Percentiles rank a stretch among this genome's conserved stretches.
Evolutionary conservation across 495 filamentous ascomycete species (phyloP).

Genomic region (Pyrenula aspistea): DNA sequence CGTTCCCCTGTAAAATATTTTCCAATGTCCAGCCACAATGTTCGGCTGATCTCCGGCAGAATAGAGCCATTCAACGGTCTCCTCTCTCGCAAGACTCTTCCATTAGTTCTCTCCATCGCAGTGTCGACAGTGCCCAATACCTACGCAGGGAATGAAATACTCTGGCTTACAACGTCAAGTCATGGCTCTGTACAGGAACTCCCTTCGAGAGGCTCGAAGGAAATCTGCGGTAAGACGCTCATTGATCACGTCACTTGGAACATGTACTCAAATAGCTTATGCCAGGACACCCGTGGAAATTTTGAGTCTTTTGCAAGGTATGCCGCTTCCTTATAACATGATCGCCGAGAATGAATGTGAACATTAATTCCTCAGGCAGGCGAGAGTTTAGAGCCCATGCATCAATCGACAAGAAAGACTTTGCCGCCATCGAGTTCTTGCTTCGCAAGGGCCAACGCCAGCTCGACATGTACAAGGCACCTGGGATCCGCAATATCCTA

Average conservation of each 20-base stretch:
- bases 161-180: constrained; percentile 92
- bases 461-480: constrained; percentile 70
- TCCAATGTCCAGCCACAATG: no score
- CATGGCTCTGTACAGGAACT: constrained; percentile 72
- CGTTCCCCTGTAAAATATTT: no score
- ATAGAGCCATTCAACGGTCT: no score
- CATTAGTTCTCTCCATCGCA: no score
- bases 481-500: constrained; percentile 71
- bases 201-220: constrained; percentile 64
- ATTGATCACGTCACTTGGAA: constrained; percentile 2
- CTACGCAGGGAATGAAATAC: constrained; percentile 26
- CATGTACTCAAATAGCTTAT: constrained; percentile 4
- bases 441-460: constrained; percentile 75
- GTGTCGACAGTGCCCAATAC: no score
- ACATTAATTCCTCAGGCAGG: constrained; percentile 24
- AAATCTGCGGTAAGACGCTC: constrained; percentile 58
- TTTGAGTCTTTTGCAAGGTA: constrained; percentile 47
- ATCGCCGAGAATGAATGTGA: background rate
- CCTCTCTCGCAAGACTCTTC: no score
- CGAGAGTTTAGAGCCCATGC: constrained; percentile 65
- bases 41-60: no score
- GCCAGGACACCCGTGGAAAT: constrained; percentile 36
- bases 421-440: constrained; percentile 76
- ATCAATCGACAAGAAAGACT: constrained; percentile 73
- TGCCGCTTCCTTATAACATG: constrained; percentile 6